Evolutionary conservation across 495 filamentous ascomycete genomes (phyloP), one percentile per base, ranked within the genome.

Genomic region (Penicillium steckii): DNA sequence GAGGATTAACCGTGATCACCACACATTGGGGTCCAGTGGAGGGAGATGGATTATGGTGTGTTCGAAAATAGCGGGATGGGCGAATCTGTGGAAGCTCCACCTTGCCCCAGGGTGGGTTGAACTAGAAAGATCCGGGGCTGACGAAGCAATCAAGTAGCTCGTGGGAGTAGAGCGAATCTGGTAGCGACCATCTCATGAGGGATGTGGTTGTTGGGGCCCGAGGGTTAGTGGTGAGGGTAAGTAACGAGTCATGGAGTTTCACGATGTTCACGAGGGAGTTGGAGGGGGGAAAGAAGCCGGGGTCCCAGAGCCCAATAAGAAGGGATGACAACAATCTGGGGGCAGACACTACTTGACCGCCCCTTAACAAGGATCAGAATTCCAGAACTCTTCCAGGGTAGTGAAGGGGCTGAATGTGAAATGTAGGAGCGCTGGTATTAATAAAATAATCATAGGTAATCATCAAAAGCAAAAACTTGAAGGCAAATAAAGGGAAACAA

Each of bases 1-100:
- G 44, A n/a, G 49, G 38, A 23, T 72, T 62, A 73, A 61, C 69
- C 67, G 69, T 65, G 62, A 46, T 67, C 67, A 62, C 63, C 57
- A 67, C 62, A 67, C 72, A 75, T 75, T 67, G 65, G 69, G 68
- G 50, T 65, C 45, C 48, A 21, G 44, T 4, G 19, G 7, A 5
- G 23, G 10, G 42, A 44, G 42, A n/a, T 26, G 35, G 25, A 8
- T 26, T 32, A 32, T 19, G 33, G 4, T 33, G n/a, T n/a, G n/a
- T n/a, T n/a, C n/a, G n/a, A n/a, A n/a, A 30, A 25, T 18, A 22
- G 44, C 21, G 46, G 27, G 44, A 40, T 40, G 27, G 21, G 43
- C 37, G 42, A 50, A 46, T 19, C 17, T 5, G 44, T 22, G 54
- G 27, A 44, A 55, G 32, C 47, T 37, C 40, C n/a, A n/a, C n/a